Percentiles rank a stretch among this genome's conserved stretches.
phyloP scores from a whole-genome alignment of 495 filamentous ascomycete species.

The Bryoglossum gracile region DNA sequence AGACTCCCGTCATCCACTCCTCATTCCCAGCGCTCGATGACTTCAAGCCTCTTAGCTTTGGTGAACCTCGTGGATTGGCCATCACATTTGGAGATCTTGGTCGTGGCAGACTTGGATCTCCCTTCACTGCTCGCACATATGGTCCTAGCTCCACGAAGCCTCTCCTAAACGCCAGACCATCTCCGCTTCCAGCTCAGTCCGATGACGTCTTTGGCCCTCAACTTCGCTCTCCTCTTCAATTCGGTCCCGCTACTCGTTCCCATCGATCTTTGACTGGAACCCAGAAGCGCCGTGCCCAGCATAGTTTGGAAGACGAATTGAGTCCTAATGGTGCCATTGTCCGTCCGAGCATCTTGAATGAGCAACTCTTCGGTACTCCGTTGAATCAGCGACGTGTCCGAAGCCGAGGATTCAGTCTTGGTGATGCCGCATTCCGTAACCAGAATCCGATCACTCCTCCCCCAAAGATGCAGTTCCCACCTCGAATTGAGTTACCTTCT shows the following conservation, averaged over 20 bases:
- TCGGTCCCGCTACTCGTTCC: conserved; percentile 38
- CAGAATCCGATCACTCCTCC: neutral
- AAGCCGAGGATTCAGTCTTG: conserved; percentile 54
- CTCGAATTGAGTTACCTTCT: conserved; percentile 8
- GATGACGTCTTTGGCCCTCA: conserved; percentile 39
- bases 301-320: conserved; percentile 39
- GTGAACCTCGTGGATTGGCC: conserved; percentile 5
- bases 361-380: conserved; percentile 35
- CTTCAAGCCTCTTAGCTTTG: conserved; percentile 13
- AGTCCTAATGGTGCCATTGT: conserved; percentile 40
- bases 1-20: conserved; percentile 17
- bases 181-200: conserved; percentile 27
- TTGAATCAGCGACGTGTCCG: conserved; percentile 35
- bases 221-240: conserved; percentile 40
- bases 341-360: conserved; percentile 42
- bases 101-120: conserved; percentile 37
- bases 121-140: conserved; percentile 51
- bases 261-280: conserved; percentile 41
- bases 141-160: conserved; percentile 38
- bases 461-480: conserved; percentile 24
- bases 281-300: conserved; percentile 44
- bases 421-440: conserved; percentile 31
- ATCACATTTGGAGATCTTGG: neutral
- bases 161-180: conserved; percentile 24
- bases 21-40: conserved; percentile 15